A percentile compares a stretch with the other conserved stretches of the same genome.
phyloP scores from a whole-genome alignment of 108 stramenopile genomes.

The Bacterosira constricta region DNA sequence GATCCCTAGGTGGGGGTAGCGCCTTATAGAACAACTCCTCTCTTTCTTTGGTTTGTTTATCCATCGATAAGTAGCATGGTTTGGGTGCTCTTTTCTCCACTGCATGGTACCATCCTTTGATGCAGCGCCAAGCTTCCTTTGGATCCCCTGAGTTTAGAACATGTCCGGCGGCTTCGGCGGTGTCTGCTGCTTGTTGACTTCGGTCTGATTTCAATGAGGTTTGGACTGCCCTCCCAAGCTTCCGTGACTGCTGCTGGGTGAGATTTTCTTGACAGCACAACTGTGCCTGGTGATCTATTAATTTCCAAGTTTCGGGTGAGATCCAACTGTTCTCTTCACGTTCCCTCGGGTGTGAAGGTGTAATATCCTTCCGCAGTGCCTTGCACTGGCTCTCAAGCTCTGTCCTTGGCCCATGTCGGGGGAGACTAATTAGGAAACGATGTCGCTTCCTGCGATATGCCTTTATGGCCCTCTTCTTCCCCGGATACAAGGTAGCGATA shows the following conservation, averaged over 20 bases:
- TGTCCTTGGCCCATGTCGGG: too few species aligned
- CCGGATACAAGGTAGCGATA: too few species aligned
- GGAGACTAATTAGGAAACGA: too few species aligned
- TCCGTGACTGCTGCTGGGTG: neutral
- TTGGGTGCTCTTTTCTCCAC: neutral
- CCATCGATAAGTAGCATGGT: neutral
- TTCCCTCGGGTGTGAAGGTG: too few species aligned
- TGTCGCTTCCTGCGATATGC: too few species aligned
- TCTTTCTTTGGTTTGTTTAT: neutral
- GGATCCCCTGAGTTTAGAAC: neutral
- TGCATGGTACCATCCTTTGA: constrained; percentile 12
- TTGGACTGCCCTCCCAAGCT: neutral
- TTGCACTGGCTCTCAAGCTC: too few species aligned
- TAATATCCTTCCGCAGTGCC: too few species aligned
- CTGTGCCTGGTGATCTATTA: neutral
- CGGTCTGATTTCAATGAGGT: neutral
- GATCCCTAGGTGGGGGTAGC: neutral
- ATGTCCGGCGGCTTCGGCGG: neutral
- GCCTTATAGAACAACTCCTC: neutral
- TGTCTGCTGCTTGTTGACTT: neutral
- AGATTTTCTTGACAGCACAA: neutral
- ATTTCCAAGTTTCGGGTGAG: neutral
- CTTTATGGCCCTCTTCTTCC: too few species aligned
- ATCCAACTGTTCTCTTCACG: neutral
- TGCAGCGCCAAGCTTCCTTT: neutral